phyloP scores from a whole-genome alignment of 768 basidiomycete species.

The Russula abietina region DNA sequence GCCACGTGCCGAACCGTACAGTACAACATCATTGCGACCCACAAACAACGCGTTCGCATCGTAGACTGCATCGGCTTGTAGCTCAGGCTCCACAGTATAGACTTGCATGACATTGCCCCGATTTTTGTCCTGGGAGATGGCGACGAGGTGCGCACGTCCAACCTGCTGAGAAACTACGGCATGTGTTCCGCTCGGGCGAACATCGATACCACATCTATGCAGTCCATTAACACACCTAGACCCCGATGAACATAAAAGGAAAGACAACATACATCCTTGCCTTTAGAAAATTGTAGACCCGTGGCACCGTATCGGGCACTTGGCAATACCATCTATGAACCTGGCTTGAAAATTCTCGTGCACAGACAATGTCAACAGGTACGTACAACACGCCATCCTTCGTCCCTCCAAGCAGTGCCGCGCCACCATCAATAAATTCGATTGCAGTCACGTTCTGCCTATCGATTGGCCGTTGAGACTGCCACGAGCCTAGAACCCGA shows the following conservation, averaged over 20 bases:
- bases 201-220: conserved; percentile 48
- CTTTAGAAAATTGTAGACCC: conserved; percentile 53
- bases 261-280: conserved; percentile 47
- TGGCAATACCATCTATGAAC: conserved; percentile 57
- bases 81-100: conserved; percentile 42
- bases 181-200: conserved; percentile 44
- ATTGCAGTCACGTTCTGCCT: conserved; percentile 61
- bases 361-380: background rate
- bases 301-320: conserved; percentile 59
- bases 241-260: too few relatives aligned
- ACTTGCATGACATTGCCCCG: conserved; percentile 49
- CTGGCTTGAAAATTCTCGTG: background rate
- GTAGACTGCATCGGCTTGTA: conserved; percentile 28
- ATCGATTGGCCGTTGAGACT: conserved; percentile 54
- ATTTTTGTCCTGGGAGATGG: conserved; percentile 43
- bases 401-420: conserved; percentile 61
- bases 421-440: conserved; percentile 57
- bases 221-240: conserved; percentile 18
- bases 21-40: conserved; percentile 44
- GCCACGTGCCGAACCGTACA: conserved; percentile 51
- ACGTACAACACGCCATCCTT: conserved; percentile 62
- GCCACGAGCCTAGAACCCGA: conserved; percentile 48
- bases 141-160: conserved; percentile 47
- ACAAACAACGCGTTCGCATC: conserved; percentile 51
- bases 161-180: conserved; percentile 49